Percentiles rank a stretch among this genome's conserved stretches.
These are phyloP conservation scores for Lophium mytilinum DNA, from an alignment of 495 filamentous ascomycete species.

Conservation along the genomic window DNA sequence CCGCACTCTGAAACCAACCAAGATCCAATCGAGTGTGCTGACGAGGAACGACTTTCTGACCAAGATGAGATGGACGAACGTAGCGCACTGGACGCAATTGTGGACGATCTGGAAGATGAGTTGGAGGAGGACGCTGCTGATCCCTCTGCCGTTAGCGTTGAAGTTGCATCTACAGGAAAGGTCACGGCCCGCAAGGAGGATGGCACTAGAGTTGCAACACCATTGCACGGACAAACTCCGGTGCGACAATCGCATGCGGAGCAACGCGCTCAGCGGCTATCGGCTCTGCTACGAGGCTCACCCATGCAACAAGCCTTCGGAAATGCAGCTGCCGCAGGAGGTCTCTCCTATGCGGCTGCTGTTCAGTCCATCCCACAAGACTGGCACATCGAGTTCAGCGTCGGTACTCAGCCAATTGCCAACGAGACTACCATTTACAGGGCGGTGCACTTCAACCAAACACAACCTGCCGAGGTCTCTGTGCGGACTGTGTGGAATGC, in stretches of 20 bases:
- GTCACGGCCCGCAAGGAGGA: constrained; percentile 96
- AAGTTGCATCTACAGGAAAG: constrained; percentile 82
- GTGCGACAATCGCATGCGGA: constrained; percentile 31
- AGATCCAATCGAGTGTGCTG: constrained; percentile 80
- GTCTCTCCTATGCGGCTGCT: constrained; percentile 74
- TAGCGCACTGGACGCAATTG: constrained; percentile 71
- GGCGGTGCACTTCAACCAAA: constrained; percentile 71
- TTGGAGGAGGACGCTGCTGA: constrained; percentile 72
- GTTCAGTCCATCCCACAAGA: constrained; percentile 75
- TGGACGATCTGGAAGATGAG: constrained; percentile 85
- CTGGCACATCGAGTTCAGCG: constrained; percentile 96
- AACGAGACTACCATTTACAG: constrained; percentile 96
- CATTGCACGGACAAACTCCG: constrained; percentile 53
- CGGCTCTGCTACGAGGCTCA: constrained; percentile 42
- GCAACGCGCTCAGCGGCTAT: constrained; percentile 34
- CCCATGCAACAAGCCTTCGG: constrained; percentile 14
- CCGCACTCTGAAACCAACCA: constrained; percentile 25
- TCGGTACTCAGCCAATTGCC: constrained; percentile 72
- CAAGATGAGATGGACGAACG: constrained; percentile 66
- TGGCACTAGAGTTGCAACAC: constrained; percentile 82
- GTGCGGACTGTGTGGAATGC: constrained; percentile 79
- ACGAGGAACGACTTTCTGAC: constrained; percentile 76
- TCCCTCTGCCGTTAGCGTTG: constrained; percentile 83
- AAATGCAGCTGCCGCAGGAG: constrained; percentile 38
- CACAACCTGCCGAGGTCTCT: constrained; percentile 56